phyloP scores from a whole-genome alignment of 495 filamentous ascomycete genomes.

The Collariella sp. region DNA sequence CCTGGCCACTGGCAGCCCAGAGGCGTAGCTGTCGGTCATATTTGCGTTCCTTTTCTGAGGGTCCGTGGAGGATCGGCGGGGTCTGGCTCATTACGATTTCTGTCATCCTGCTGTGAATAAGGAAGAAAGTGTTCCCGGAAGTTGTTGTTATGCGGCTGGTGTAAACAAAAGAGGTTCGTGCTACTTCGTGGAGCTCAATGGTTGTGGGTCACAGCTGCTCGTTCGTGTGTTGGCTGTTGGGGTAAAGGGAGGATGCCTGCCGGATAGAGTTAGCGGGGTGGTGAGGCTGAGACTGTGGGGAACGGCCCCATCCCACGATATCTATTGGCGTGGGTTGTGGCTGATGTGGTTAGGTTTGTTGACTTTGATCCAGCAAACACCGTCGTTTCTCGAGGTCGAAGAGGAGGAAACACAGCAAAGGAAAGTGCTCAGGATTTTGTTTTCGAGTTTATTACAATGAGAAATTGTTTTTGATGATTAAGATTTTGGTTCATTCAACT shows the following conservation, averaged over 20 bases:
- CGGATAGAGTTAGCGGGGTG: conserved; percentile 8
- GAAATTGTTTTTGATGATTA: too few relatives aligned
- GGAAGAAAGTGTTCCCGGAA: background rate
- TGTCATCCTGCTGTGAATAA: conserved; percentile 31
- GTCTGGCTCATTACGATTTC: conserved; percentile 42
- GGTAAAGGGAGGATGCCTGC: conserved; percentile 10
- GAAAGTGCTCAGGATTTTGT: too few relatives aligned
- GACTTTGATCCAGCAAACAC: too few relatives aligned
- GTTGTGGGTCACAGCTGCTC: background rate
- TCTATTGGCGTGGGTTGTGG: background rate
- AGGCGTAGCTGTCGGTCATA: conserved; percentile 94
- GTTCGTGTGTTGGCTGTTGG: background rate
- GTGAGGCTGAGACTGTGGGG: background rate
- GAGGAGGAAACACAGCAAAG: too few relatives aligned
- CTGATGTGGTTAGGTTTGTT: background rate
- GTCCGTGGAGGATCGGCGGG: conserved; percentile 49
- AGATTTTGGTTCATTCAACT: too few relatives aligned
- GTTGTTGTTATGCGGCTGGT: background rate
- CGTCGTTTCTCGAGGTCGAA: too few relatives aligned
- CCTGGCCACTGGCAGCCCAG: conserved; percentile 89
- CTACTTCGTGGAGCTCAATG: background rate
- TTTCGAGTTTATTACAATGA: too few relatives aligned
- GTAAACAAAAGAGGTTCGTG: background rate
- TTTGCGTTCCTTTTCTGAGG: conserved; percentile 80
- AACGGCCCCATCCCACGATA: background rate